These are phyloP conservation scores for Sanghuangporus baumii DNA, from an alignment of 1,284 basidiomycete species.

Conservation along the genomic window DNA sequence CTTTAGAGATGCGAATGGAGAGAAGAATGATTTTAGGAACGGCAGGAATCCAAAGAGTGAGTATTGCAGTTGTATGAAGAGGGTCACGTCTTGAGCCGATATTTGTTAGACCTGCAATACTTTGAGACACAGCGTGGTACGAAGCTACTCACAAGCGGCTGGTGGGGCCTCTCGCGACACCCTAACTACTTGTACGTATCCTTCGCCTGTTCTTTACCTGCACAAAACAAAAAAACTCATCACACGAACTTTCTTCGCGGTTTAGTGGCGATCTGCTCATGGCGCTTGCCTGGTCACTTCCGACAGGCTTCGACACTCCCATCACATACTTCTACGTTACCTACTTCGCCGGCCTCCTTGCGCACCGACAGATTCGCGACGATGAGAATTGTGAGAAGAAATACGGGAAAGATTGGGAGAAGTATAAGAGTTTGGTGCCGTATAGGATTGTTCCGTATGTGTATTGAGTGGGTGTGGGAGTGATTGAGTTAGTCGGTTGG, in stretches of 20 bases:
- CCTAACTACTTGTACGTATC: slow-evolving; percentile 82
- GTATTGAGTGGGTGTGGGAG: slow-evolving; percentile 25
- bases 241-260: slow-evolving; percentile 4
- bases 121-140: slow-evolving; percentile 85
- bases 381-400: slow-evolving; percentile 90
- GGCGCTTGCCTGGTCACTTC: slow-evolving; percentile 92
- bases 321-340: slow-evolving; percentile 94
- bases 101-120: slow-evolving; percentile 60
- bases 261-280: slow-evolving; percentile 80
- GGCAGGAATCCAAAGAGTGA: slow-evolving; percentile 90
- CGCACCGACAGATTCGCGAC: slow-evolving; percentile 89
- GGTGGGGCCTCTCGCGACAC: slow-evolving; percentile 95
- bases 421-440: slow-evolving; percentile 43
- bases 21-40: slow-evolving; percentile 95
- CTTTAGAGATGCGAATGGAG: slow-evolving; percentile 84
- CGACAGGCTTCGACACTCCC: slow-evolving; percentile 88
- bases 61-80: slow-evolving; percentile 17
- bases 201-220: not conserved
- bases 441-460: slow-evolving; percentile 51
- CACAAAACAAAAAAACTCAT: not conserved
- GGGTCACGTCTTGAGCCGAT: not conserved
- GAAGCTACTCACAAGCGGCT: slow-evolving; percentile 90
- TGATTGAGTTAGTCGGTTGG: not conserved
- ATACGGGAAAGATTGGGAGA: slow-evolving; percentile 61
- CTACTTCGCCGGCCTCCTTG: slow-evolving; percentile 87